These are phyloP conservation scores for Chlorencoelia australis DNA, from an alignment of 2,329 filamentous ascomycete species.

Conservation along the genomic window DNA sequence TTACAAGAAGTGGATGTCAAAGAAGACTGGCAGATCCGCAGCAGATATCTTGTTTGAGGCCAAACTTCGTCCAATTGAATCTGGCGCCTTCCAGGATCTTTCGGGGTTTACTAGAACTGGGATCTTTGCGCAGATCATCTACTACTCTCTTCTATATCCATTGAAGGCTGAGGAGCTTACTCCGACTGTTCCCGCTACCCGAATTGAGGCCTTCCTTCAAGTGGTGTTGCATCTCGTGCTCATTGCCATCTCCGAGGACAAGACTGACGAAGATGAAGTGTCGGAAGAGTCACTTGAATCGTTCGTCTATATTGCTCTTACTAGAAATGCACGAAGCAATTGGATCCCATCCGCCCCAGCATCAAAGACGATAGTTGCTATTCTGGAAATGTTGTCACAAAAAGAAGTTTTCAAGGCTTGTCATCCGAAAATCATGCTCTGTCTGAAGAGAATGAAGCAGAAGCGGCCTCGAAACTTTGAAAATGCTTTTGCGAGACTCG, in stretches of 20 bases:
- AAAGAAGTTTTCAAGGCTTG: conserved; percentile 73
- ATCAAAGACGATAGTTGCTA: conserved; percentile 52
- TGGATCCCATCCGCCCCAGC: conserved; percentile 46
- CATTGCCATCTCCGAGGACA: conserved; percentile 77
- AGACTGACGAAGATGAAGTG: conserved; percentile 43
- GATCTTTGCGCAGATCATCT: conserved; percentile 83
- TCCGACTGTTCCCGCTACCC: conserved; percentile 66
- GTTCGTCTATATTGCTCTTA: conserved; percentile 64
- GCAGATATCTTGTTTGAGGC: conserved; percentile 91
- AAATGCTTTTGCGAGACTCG: conserved; percentile 51
- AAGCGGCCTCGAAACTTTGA: conserved; percentile 68
- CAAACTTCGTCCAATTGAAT: conserved; percentile 62
- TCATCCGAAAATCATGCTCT: conserved; percentile 72
- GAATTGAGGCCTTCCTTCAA: conserved; percentile 85
- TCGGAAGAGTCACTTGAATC: conserved; percentile 44
- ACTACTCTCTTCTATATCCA: conserved; percentile 77
- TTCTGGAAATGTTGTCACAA: conserved; percentile 50
- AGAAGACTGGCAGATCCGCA: conserved; percentile 69
- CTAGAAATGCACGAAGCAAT: conserved; percentile 50
- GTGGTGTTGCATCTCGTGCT: conserved; percentile 81
- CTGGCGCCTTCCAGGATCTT: conserved; percentile 68
- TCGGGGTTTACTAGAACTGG: conserved; percentile 73
- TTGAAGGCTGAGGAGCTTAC: conserved; percentile 58
- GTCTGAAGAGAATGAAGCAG: conserved; percentile 77
- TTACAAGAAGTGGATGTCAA: conserved; percentile 78